These are phyloP conservation scores for Plantago ovata DNA, from an alignment of 257 asterid genomes.

Conservation along the genomic window DNA sequence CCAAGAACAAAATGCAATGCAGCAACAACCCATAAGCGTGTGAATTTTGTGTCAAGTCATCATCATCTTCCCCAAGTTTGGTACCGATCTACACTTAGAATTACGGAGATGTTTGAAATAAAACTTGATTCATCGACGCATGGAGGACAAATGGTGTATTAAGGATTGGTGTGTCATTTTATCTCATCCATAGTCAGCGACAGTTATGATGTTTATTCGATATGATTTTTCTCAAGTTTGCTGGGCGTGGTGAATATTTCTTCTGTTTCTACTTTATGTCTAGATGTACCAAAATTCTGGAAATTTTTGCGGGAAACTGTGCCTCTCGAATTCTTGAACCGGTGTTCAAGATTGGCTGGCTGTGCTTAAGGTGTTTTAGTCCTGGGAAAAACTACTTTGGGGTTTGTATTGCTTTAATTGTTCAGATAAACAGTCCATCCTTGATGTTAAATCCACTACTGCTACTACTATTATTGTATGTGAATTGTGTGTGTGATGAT, in stretches of 20 bases:
- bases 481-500: too few relatives aligned
- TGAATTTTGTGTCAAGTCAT: conserved; percentile 16
- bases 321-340: conserved; percentile 25
- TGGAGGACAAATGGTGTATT: conserved; percentile 29
- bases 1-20: conserved; percentile 21
- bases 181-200: conserved; percentile 30
- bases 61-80: not conserved
- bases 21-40: conserved; percentile 34
- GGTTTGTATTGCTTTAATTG: conserved; percentile 29
- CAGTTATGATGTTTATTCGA: conserved; percentile 32
- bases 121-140: conserved; percentile 25
- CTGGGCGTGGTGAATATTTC: conserved; percentile 31
- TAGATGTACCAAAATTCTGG: conserved; percentile 22
- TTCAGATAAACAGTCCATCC: conserved; percentile 26
- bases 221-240: conserved; percentile 37
- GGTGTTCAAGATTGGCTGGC: conserved; percentile 10
- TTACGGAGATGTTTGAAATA: conserved; percentile 23
- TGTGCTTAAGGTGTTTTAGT: conserved; percentile 22
- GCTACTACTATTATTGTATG: not conserved
- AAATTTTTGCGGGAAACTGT: conserved; percentile 29
- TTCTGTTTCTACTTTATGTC: conserved; percentile 28
- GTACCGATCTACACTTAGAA: not conserved
- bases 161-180: conserved; percentile 32
- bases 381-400: conserved; percentile 18
- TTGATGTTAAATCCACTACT: conserved; percentile 13